A percentile compares a stretch with the other conserved stretches of the same genome.
phyloP scores from a whole-genome alignment of 1,139 yeast species.

The Debaryomycetaceae sp. region DNA sequence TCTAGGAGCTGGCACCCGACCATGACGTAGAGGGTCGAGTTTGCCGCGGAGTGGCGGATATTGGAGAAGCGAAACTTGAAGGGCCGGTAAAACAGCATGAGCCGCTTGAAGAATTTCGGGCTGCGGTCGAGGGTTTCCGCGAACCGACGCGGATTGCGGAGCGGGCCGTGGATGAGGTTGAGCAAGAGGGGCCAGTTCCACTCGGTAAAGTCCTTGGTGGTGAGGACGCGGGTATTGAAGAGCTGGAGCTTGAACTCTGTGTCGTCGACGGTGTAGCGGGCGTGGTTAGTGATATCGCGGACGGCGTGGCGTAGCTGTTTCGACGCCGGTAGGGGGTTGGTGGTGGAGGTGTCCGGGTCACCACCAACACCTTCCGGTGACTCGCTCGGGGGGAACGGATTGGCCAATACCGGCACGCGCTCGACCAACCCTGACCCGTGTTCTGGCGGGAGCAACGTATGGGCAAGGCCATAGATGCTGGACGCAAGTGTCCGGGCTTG shows the following conservation, averaged over 20 bases:
- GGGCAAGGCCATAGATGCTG: conserved; percentile 48
- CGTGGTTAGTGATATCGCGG: conserved; percentile 30
- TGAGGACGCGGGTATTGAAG: conserved; percentile 56
- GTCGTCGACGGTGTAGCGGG: conserved; percentile 57
- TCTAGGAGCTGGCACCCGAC: conserved; percentile 69
- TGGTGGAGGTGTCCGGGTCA: conserved; percentile 6
- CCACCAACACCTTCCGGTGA: too few species aligned
- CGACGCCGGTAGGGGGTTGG: conserved; percentile 28
- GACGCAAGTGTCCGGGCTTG: conserved; percentile 58
- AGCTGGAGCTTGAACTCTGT: conserved; percentile 56
- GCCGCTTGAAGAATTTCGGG: conserved; percentile 74
- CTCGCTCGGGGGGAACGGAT: conserved; percentile 1
- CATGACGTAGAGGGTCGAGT: conserved; percentile 45
- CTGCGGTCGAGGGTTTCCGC: conserved; percentile 69
- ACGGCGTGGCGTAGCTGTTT: conserved; percentile 19
- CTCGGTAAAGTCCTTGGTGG: conserved; percentile 66
- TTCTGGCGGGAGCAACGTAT: conserved; percentile 40
- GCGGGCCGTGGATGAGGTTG: conserved; percentile 69
- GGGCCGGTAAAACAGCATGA: conserved; percentile 83
- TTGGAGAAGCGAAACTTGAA: conserved; percentile 78
- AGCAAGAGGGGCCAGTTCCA: conserved; percentile 83
- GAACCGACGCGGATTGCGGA: conserved; percentile 56
- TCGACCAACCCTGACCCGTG: conserved; percentile 5
- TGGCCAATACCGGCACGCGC: neutral
- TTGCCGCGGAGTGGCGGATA: conserved; percentile 24